phyloP scores from a whole-genome alignment of 495 filamentous ascomycete genomes.

The Podospora pseudopauciseta region DNA sequence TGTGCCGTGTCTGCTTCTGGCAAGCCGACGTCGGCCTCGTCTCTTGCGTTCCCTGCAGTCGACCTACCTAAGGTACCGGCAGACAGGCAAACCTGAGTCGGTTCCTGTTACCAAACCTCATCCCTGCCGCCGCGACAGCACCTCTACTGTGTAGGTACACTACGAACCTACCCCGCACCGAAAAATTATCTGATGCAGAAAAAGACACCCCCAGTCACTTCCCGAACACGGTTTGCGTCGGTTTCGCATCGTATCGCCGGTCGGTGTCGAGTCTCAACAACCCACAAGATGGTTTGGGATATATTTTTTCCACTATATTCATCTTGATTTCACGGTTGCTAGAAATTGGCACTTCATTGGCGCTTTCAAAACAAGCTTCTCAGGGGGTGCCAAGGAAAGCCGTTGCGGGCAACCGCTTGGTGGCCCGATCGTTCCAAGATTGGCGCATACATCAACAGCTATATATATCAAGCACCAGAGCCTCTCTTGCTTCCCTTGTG shows the following conservation, averaged over 20 bases:
- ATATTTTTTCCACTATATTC: too few relatives aligned
- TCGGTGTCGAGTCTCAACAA: background rate
- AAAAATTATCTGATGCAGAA: background rate
- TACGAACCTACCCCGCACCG: background rate
- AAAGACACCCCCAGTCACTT: background rate
- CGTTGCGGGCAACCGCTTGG: too few relatives aligned
- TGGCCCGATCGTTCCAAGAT: background rate
- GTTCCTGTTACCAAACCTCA: too few relatives aligned
- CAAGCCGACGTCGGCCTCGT: constrained; percentile 5
- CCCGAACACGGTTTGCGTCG: background rate
- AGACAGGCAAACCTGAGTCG: too few relatives aligned
- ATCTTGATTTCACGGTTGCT: too few relatives aligned
- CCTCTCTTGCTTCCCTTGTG: background rate
- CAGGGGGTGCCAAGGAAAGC: too few relatives aligned
- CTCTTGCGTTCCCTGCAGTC: background rate
- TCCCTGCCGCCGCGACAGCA: too few relatives aligned
- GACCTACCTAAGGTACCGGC: too few relatives aligned
- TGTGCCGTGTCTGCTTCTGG: background rate
- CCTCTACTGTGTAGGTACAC: too few relatives aligned
- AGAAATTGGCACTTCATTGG: too few relatives aligned
- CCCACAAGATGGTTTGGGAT: too few relatives aligned
- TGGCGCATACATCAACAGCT: background rate
- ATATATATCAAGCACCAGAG: background rate
- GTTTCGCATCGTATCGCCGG: background rate
- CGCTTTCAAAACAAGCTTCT: too few relatives aligned